Percentiles rank a stretch among this genome's conserved stretches.
These are phyloP conservation scores for Stramenopiles sp. DNA, from an alignment of 352 stramenopile species.

Conservation along the genomic window DNA sequence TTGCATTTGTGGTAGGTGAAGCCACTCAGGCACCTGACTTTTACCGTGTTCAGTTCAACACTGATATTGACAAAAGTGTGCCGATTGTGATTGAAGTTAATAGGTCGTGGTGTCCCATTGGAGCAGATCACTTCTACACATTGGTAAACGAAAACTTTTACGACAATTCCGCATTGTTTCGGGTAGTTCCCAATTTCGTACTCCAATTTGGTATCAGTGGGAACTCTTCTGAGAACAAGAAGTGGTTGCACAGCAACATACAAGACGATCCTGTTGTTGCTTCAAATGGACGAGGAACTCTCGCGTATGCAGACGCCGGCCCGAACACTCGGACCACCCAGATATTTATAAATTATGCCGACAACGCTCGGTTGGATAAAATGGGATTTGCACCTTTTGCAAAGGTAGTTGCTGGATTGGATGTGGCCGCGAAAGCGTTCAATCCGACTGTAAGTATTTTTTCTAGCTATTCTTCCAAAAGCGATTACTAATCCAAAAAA, in stretches of 20 bases:
- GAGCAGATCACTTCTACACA: constrained; percentile 31
- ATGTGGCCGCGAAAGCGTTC: no score
- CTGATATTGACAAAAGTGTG: no score
- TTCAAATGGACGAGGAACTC: constrained; percentile 41
- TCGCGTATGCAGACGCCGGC: constrained; percentile 49
- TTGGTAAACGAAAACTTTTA: constrained; percentile 30
- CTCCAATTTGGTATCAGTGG: constrained; percentile 32
- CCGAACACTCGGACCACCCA: constrained; percentile 45
- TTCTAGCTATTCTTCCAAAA: no score
- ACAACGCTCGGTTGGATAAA: constrained; percentile 48
- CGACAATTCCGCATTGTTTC: constrained; percentile 32
- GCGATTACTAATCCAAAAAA: no score
- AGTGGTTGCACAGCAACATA: no score
- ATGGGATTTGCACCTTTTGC: constrained; percentile 55
- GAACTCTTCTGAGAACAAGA: not conserved
- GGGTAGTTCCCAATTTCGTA: constrained; percentile 35
- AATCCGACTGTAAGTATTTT: no score
- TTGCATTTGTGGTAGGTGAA: no score
- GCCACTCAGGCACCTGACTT: no score
- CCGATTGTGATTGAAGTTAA: constrained; percentile 20
- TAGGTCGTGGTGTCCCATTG: constrained; percentile 27
- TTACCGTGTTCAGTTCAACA: no score
- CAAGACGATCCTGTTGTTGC: constrained; percentile 36
- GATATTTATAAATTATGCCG: constrained; percentile 50
- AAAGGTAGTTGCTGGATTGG: constrained; percentile 42